These are phyloP conservation scores for Verticillium dahliae DNA, from an alignment of 2,329 filamentous ascomycete genomes.

Conservation along the genomic window DNA sequence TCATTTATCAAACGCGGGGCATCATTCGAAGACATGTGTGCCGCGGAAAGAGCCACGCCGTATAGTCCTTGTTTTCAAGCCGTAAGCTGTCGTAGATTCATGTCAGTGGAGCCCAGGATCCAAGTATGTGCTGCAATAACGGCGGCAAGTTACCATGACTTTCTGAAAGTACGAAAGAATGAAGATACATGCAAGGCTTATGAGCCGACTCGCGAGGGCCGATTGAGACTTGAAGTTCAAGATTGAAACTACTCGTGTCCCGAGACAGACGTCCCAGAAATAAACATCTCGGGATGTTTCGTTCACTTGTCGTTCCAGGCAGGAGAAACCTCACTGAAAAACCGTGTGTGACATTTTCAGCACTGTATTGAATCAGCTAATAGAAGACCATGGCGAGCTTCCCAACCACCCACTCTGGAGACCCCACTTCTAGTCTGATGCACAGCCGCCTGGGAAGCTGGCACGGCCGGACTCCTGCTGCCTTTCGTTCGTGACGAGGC, in stretches of 20 bases:
- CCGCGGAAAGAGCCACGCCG: too few species aligned
- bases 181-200: too few species aligned
- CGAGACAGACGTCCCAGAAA: too few species aligned
- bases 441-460: background rate
- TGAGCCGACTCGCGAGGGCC: too few species aligned
- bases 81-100: too few species aligned
- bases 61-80: too few species aligned
- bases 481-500: background rate
- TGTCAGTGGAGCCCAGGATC: too few species aligned
- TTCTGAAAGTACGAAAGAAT: too few species aligned
- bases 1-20: too few species aligned
- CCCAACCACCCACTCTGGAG: background rate
- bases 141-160: too few species aligned
- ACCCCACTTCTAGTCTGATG: background rate
- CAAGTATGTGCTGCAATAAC: too few species aligned
- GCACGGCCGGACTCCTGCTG: background rate
- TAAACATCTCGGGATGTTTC: background rate
- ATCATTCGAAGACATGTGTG: too few species aligned
- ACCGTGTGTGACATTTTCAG: background rate
- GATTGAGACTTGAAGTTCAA: background rate
- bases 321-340: background rate
- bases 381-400: background rate
- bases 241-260: background rate
- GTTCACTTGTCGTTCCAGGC: background rate
- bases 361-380: background rate